Percentiles rank a stretch among this genome's conserved stretches.
These are phyloP conservation scores for Ochromonas danica DNA, from an alignment of 108 stramenopile species.

Conservation along the genomic window DNA sequence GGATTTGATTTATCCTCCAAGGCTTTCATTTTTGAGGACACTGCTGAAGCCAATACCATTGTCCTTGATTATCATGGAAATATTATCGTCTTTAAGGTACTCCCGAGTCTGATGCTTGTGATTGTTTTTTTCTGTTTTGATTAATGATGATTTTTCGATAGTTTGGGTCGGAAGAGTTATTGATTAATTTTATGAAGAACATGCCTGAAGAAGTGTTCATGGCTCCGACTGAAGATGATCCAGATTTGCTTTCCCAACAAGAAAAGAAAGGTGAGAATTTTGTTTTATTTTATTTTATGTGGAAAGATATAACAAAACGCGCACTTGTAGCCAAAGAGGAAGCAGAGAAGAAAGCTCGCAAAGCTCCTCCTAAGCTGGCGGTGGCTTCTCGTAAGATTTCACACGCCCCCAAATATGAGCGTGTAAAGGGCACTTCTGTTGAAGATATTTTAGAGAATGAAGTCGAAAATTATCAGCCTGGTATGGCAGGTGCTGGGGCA, in stretches of 20 bases:
- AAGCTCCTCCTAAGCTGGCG: conserved; percentile 1
- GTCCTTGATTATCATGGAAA: background rate
- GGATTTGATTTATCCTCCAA: conserved; percentile 25
- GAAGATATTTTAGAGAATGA: conserved; percentile 21
- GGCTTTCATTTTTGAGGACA: background rate
- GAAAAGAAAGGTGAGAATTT: no score
- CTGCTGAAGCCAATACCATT: background rate
- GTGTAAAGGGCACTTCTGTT: conserved; percentile 7
- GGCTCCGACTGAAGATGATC: background rate
- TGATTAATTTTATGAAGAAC: background rate
- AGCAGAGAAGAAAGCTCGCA: background rate
- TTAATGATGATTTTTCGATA: background rate
- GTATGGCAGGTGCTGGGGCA: background rate
- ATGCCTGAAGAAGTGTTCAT: background rate
- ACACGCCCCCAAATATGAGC: no score
- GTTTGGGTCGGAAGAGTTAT: background rate
- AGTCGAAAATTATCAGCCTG: no score
- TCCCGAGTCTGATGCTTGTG: background rate
- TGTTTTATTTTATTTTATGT: no score
- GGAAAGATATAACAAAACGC: no score
- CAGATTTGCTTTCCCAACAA: background rate
- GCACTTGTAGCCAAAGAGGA: background rate
- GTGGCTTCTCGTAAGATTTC: no score
- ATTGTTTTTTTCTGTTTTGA: background rate
- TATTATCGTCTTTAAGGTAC: conserved; percentile 9